Percentiles rank a stretch among this genome's conserved stretches.
Evolutionary conservation across 768 basidiomycete species (phyloP).

Genomic region (Lactarius quietus): DNA sequence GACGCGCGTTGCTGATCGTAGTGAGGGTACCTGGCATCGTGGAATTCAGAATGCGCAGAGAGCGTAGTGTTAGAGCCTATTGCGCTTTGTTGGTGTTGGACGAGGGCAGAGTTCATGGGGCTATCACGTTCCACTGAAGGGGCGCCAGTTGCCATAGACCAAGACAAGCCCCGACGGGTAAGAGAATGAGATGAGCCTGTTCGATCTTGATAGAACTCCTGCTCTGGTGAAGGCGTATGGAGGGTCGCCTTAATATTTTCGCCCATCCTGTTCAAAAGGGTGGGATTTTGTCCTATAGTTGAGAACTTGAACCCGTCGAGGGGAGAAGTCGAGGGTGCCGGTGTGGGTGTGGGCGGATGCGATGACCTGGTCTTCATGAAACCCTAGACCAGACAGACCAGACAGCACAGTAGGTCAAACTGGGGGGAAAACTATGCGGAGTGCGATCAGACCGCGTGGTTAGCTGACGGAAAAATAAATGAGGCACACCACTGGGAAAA

Average conservation of each 20-base stretch:
- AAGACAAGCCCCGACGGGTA: not conserved
- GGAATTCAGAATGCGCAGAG: not conserved
- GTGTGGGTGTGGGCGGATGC: not conserved
- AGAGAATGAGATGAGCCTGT: not conserved
- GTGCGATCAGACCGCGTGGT: not conserved
- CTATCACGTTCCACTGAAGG: not conserved
- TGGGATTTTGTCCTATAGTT: constrained; percentile 13
- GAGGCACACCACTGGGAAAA: not conserved
- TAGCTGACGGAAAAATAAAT: not conserved
- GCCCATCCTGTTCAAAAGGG: constrained; percentile 15
- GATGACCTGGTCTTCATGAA: not conserved
- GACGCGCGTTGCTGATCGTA: not conserved
- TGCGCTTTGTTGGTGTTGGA: not conserved
- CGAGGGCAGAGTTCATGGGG: not conserved
- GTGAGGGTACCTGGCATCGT: not conserved
- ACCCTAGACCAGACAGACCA: not conserved
- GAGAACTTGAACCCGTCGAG: constrained; percentile 15
- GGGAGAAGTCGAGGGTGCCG: not conserved
- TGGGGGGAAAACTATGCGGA: not conserved
- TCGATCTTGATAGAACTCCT: not conserved
- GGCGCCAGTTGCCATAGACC: not conserved
- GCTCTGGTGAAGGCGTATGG: not conserved
- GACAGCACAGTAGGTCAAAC: not conserved
- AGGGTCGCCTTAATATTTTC: not conserved
- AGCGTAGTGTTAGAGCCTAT: not conserved